Conservation (phyloP, 805 yeast species). For the Ogataea populi-albae region DNA sequence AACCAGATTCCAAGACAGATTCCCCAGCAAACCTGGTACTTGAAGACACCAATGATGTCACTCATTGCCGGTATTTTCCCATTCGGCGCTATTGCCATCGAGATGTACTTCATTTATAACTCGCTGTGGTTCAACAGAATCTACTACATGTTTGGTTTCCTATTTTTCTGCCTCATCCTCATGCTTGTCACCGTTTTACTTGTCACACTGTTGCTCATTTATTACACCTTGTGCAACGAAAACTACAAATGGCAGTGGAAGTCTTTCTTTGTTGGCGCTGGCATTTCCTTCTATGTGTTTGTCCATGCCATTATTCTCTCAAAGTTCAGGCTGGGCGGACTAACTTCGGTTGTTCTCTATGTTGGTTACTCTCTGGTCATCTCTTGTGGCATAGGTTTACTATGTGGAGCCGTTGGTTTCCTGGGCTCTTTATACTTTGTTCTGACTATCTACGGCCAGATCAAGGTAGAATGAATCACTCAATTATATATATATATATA, state of each 20-base stretch:
- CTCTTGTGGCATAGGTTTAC: constrained; percentile 66
- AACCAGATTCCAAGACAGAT: constrained; percentile 96
- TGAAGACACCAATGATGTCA: constrained; percentile 63
- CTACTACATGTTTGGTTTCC: constrained; percentile 96
- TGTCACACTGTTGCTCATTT: constrained; percentile 75
- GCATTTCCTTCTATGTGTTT: constrained; percentile 82
- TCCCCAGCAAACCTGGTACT: constrained; percentile 85
- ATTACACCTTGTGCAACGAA: constrained; percentile 83
- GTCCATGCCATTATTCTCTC: constrained; percentile 77
- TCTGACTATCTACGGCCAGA: constrained; percentile 74
- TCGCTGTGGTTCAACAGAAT: constrained; percentile 93
- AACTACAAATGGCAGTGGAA: constrained; percentile 99
- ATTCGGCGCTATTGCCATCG: constrained; percentile 91
- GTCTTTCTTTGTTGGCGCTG: constrained; percentile 81
- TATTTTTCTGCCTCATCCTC: constrained; percentile 81
- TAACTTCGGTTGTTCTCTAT: constrained; percentile 74
- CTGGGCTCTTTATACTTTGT: constrained; percentile 70
- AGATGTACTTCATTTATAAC: constrained; percentile 86
- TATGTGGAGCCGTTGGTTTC: constrained; percentile 89
- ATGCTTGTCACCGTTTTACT: constrained; percentile 79
- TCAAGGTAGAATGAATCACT: constrained; percentile 69
- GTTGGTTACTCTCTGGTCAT: constrained; percentile 78
- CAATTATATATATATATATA: neutral
- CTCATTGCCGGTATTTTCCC: constrained; percentile 88
- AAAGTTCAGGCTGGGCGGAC: constrained; percentile 66